These are phyloP conservation scores for Kokia cookei DNA, from an alignment of 441 rosid species.

Conservation along the genomic window DNA sequence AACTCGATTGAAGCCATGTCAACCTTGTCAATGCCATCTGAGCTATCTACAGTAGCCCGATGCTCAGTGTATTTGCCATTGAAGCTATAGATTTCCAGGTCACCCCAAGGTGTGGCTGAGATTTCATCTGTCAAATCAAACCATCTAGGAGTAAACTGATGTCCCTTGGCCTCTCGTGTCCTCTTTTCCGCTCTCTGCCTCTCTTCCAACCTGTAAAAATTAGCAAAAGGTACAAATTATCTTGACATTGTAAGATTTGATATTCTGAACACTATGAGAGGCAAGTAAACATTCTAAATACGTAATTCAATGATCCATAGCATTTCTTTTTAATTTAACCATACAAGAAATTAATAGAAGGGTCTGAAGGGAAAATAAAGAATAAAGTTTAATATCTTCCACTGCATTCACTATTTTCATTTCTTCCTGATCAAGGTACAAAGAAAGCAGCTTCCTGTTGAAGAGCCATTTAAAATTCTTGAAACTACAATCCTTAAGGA, in stretches of 20 bases:
- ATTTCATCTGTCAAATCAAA: slow-evolving; percentile 57
- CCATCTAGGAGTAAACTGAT: slow-evolving; percentile 54
- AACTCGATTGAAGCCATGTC: slow-evolving; percentile 42
- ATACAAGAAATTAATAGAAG: neutral
- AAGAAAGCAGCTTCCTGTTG: neutral
- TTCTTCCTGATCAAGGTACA: neutral
- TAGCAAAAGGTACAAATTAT: neutral
- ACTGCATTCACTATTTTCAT: neutral
- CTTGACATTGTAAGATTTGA: neutral
- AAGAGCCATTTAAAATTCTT: neutral
- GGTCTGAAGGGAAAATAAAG: neutral
- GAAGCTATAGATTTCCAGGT: slow-evolving; percentile 49
- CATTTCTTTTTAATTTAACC: neutral
- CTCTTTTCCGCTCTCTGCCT: slow-evolving; percentile 64
- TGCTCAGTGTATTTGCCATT: slow-evolving; percentile 51
- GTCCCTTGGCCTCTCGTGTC: slow-evolving; percentile 44
- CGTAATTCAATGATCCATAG: neutral
- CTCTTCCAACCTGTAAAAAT: slow-evolving; percentile 54
- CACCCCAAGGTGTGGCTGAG: slow-evolving; percentile 62
- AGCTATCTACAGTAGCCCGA: slow-evolving; percentile 32
- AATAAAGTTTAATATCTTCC: neutral
- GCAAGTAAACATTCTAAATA: neutral
- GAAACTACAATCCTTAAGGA: neutral
- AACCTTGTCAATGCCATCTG: slow-evolving; percentile 14
- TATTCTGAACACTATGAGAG: neutral